These are phyloP conservation scores for Letharia lupina DNA, from an alignment of 495 filamentous ascomycete species.

Conservation along the genomic window DNA sequence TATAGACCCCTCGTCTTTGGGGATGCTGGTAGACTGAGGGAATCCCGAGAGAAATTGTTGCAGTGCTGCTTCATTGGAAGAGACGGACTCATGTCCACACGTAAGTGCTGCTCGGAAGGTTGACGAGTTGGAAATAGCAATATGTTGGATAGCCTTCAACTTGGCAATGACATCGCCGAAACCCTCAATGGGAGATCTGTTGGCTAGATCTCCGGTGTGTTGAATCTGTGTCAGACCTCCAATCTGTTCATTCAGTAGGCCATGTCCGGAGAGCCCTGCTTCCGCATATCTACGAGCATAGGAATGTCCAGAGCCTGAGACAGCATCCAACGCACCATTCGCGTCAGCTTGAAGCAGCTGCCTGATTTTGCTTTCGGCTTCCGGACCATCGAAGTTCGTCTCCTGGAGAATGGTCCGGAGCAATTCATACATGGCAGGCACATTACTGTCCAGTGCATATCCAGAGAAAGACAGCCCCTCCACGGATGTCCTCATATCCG, in stretches of 20 bases:
- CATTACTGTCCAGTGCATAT: constrained; percentile 78
- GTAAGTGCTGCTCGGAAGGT: constrained; percentile 74
- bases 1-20: constrained; percentile 27
- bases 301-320: constrained; percentile 78
- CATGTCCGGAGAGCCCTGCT: constrained; percentile 63
- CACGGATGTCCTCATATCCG: constrained; percentile 54
- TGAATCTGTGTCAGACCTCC: constrained; percentile 80
- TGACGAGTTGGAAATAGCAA: constrained; percentile 52
- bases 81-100: constrained; percentile 62
- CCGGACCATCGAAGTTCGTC: constrained; percentile 77
- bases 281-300: constrained; percentile 78
- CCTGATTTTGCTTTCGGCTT: constrained; percentile 70
- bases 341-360: constrained; percentile 77
- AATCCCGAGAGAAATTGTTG: constrained; percentile 60
- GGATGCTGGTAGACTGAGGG: constrained; percentile 31
- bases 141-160: constrained; percentile 74
- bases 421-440: constrained; percentile 83
- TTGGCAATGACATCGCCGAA: constrained; percentile 72
- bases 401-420: constrained; percentile 70
- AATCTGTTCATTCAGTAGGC: constrained; percentile 68
- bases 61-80: constrained; percentile 63
- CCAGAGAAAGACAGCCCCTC: constrained; percentile 81
- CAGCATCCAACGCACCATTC: constrained; percentile 82
- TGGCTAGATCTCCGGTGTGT: constrained; percentile 64
- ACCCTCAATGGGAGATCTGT: constrained; percentile 46